Conservation (phyloP, 257 asterid species). For the Capsicum rhomboideum region DNA sequence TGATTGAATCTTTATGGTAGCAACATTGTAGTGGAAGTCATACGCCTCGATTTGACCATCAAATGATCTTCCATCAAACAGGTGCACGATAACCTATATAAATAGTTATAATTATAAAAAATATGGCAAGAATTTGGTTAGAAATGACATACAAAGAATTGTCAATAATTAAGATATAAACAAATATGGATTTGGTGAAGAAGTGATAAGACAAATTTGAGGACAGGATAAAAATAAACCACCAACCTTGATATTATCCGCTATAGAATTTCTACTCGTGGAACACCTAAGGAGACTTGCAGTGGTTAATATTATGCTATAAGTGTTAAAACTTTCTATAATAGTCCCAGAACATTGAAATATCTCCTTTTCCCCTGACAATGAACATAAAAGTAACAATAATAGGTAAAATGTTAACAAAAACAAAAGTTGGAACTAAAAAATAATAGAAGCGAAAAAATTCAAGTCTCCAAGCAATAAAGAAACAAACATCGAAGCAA, state of each 20-base stretch:
- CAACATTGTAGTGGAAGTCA: conserved; percentile 1
- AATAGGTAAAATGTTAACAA: not conserved
- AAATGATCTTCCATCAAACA: not conserved
- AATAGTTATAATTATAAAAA: not conserved
- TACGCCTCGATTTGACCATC: not conserved
- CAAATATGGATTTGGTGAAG: not conserved
- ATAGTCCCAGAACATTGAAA: conserved; percentile 1
- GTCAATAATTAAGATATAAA: not conserved
- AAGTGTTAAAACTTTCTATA: not conserved
- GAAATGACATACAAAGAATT: not conserved
- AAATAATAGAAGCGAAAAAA: not conserved
- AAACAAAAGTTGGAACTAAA: not conserved
- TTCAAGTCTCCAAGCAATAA: not conserved
- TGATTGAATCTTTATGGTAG: not conserved
- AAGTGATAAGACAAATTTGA: not conserved
- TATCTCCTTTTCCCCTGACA: not conserved
- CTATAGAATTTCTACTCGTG: not conserved
- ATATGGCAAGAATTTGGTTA: not conserved
- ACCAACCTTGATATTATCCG: not conserved
- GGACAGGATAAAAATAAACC: not conserved
- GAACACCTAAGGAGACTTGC: not conserved
- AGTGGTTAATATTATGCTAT: not conserved
- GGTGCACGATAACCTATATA: not conserved
- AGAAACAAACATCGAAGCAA: not conserved
- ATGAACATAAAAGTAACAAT: not conserved